Conservation (phyloP, 139 green algal genomes). For the Limnomonas spitsbergensis region DNA sequence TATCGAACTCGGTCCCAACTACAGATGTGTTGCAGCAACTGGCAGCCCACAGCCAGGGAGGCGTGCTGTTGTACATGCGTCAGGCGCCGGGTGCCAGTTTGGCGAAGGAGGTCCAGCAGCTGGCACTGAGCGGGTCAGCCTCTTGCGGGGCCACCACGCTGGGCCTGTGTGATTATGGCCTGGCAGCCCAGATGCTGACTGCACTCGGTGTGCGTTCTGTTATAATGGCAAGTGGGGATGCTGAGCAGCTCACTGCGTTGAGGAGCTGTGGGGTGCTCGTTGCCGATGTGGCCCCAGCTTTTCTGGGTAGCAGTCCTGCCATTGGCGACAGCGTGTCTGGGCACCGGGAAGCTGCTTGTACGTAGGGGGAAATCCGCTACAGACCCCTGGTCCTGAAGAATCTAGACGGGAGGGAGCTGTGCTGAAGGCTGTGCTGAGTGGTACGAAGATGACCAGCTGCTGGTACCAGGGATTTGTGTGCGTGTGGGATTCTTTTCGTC, state of each 20-base stretch:
- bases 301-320: too few species aligned
- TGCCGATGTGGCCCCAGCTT: too few species aligned
- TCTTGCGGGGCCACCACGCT: not conserved
- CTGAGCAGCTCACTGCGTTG: not conserved
- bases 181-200: constrained; percentile 56
- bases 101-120: not conserved
- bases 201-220: constrained; percentile 38
- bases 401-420: too few species aligned
- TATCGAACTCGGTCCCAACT: not conserved
- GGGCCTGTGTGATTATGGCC: constrained; percentile 38
- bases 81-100: too few species aligned
- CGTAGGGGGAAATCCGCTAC: too few species aligned
- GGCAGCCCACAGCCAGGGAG: not conserved
- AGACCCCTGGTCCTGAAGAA: too few species aligned
- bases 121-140: not conserved
- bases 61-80: not conserved
- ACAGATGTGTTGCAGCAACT: not conserved
- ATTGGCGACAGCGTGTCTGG: too few species aligned
- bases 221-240: constrained; percentile 24
- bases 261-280: constrained; percentile 10
- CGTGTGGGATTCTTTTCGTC: too few species aligned
- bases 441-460: too few species aligned
- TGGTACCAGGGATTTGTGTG: too few species aligned
- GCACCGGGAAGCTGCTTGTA: too few species aligned
- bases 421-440: too few species aligned